Evolutionary conservation across 1,284 basidiomycete genomes (phyloP).

Genomic region (Pseudozyma sp.): DNA sequence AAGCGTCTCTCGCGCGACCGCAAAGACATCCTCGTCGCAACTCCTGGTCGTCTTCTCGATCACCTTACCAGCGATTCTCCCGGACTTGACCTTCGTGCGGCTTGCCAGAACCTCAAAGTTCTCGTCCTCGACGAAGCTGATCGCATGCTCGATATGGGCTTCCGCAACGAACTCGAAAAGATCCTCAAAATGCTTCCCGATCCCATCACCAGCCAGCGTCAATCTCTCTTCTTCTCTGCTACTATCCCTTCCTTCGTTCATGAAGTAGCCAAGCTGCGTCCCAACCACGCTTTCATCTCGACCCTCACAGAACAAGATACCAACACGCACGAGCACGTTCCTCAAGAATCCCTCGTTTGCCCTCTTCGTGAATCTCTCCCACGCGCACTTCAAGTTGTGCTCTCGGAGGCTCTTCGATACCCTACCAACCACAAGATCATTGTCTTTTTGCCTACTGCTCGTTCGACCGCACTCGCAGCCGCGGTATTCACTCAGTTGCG

Average conservation of each 20-base stretch:
- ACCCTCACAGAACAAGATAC: conserved; percentile 76
- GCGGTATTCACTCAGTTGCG: conserved; percentile 61
- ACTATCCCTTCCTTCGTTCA: conserved; percentile 71
- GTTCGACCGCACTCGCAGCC: conserved; percentile 75
- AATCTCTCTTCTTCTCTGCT: conserved; percentile 72
- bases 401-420: conserved; percentile 66
- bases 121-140: conserved; percentile 73
- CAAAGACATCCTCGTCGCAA: conserved; percentile 71
- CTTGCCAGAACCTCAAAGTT: conserved; percentile 65
- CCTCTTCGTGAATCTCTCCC: conserved; percentile 71
- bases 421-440: conserved; percentile 56
- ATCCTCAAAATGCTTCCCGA: conserved; percentile 69
- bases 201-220: conserved; percentile 69
- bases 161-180: conserved; percentile 61
- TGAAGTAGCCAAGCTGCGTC: conserved; percentile 59
- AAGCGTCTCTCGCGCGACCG: conserved; percentile 62
- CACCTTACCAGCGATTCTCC: conserved; percentile 70
- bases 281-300: conserved; percentile 75
- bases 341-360: conserved; percentile 70
- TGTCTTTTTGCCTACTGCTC: conserved; percentile 78
- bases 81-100: conserved; percentile 44
- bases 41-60: conserved; percentile 72
- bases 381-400: conserved; percentile 69
- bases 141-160: conserved; percentile 70
- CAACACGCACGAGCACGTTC: conserved; percentile 78